Percentiles rank a stretch among this genome's conserved stretches.
phyloP scores from a whole-genome alignment of 148 eudicot genomes.

The Gaultheria prostrata region DNA sequence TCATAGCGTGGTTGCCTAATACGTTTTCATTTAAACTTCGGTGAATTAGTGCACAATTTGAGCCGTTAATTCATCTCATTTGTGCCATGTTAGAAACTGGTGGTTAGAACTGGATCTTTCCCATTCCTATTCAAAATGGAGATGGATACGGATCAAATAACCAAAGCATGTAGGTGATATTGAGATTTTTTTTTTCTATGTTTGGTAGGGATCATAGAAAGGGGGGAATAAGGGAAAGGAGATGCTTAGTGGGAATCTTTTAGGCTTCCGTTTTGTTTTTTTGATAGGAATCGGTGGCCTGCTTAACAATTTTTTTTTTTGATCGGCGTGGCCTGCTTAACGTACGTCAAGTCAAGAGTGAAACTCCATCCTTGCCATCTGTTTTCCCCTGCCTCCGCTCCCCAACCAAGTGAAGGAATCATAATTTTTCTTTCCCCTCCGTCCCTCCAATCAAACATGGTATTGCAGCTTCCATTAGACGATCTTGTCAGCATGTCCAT shows the following conservation, averaged over 20 bases:
- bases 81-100: not conserved
- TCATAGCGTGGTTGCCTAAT: not conserved
- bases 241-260: not conserved
- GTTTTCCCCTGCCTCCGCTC: not conserved
- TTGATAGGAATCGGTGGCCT: not conserved
- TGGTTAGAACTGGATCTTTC: not conserved
- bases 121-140: not conserved
- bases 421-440: not conserved
- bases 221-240: not conserved
- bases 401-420: not conserved
- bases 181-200: not conserved
- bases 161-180: not conserved
- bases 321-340: not conserved
- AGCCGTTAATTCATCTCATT: not conserved
- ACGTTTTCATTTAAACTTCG: not conserved
- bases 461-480: not conserved
- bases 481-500: not conserved
- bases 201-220: not conserved
- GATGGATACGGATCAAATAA: not conserved
- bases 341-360: not conserved
- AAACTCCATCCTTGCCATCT: not conserved
- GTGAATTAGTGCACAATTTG: not conserved
- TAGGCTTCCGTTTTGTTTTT: not conserved
- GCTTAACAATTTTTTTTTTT: not conserved
- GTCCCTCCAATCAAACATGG: not conserved